Conservation (phyloP, 352 stramenopile species). For the Pythium sukuiense region DNA sequence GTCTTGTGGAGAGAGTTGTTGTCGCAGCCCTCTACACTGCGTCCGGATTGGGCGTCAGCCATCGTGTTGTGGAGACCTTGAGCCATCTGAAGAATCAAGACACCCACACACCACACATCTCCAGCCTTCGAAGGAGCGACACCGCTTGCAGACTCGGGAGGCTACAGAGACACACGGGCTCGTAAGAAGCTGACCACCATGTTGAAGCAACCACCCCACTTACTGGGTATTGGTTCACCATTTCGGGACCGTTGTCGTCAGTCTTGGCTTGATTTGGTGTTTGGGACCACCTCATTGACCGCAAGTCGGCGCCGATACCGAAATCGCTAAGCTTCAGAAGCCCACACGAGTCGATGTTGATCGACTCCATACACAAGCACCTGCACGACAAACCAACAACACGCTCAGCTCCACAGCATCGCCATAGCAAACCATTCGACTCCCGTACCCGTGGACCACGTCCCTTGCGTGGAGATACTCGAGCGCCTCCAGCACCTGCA, state of each 20-base stretch:
- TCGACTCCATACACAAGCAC: constrained; percentile 41
- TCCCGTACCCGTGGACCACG: constrained; percentile 46
- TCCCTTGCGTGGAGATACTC: constrained; percentile 46
- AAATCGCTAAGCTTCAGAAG: constrained; percentile 60
- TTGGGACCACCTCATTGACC: not conserved
- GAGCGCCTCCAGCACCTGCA: constrained; percentile 56
- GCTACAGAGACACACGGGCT: constrained; percentile 4
- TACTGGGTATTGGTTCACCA: constrained; percentile 4
- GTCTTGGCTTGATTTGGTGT: not conserved
- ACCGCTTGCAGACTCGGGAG: constrained; percentile 10
- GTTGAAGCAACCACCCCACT: not conserved
- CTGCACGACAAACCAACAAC: constrained; percentile 19
- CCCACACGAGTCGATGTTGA: constrained; percentile 65
- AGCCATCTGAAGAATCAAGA: constrained; percentile 57
- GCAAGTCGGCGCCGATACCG: constrained; percentile 27
- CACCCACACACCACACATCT: constrained; percentile 59
- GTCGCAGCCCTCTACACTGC: not conserved
- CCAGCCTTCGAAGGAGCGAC: constrained; percentile 31
- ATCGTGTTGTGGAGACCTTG: constrained; percentile 25
- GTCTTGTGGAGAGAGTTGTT: not conserved
- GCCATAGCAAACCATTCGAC: not conserved
- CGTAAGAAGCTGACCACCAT: not conserved
- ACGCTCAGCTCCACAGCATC: not conserved
- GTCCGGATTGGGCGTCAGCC: not conserved
- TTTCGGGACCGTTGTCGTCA: not conserved